Evolutionary conservation across 768 basidiomycete genomes (phyloP).

Genomic region (Podaxis sp.): DNA sequence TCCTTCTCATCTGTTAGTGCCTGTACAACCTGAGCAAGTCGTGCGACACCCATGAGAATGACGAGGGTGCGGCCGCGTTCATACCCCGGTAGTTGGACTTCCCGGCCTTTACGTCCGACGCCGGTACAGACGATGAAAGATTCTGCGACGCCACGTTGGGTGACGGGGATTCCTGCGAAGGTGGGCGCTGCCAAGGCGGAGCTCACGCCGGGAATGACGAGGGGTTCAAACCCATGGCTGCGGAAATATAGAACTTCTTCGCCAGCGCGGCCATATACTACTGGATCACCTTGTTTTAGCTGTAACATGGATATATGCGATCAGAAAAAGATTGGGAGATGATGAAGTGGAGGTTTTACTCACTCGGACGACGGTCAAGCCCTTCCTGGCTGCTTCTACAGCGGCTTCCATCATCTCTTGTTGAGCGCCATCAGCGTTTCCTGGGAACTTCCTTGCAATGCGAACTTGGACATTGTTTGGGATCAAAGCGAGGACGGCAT

Average conservation of each 20-base stretch:
- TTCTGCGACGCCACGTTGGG: conserved; percentile 93
- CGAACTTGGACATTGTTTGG: conserved; percentile 69
- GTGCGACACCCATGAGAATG: conserved; percentile 93
- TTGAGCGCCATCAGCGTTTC: conserved; percentile 94
- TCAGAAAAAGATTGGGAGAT: background rate
- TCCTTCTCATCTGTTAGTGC: conserved; percentile 40
- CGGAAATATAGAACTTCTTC: conserved; percentile 96
- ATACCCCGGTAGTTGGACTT: conserved; percentile 85
- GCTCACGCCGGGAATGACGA: conserved; percentile 86
- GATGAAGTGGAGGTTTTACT: conserved; percentile 25
- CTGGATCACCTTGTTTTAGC: conserved; percentile 98
- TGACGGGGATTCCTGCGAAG: conserved; percentile 90
- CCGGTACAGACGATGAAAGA: conserved; percentile 90
- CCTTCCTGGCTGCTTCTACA: conserved; percentile 74
- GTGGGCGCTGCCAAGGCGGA: conserved; percentile 89
- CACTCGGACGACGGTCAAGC: conserved; percentile 85
- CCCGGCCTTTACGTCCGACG: conserved; percentile 83
- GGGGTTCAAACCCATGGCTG: conserved; percentile 74
- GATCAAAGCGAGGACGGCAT: conserved; percentile 81
- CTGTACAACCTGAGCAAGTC: conserved; percentile 68
- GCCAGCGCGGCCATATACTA: conserved; percentile 90
- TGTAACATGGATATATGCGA: conserved; percentile 24
- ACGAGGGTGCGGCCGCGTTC: conserved; percentile 77
- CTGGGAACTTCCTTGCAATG: conserved; percentile 96
- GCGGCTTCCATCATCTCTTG: conserved; percentile 93